Conservation (phyloP, 2,329 filamentous ascomycete species). For the Simplicillium sp. region DNA sequence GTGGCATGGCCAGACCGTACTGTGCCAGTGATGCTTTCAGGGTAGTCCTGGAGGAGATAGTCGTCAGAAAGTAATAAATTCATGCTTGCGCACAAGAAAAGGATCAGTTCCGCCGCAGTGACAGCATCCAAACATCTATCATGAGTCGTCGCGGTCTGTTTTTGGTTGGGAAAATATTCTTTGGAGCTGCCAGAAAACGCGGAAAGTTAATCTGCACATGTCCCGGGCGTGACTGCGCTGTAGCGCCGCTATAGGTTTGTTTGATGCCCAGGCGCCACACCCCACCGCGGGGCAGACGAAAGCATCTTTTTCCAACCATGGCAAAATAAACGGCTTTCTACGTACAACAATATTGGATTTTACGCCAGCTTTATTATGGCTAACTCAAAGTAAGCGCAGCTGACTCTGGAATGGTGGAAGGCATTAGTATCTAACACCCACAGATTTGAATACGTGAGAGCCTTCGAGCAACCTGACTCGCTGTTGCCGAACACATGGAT, state of each 20-base stretch:
- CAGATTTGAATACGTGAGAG: slow-evolving; percentile 89
- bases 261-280: not conserved
- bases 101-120: not conserved
- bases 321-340: not conserved
- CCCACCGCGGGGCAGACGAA: not conserved
- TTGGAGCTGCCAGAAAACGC: no score
- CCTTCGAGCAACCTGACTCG: slow-evolving; percentile 73
- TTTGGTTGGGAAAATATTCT: no score
- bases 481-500: slow-evolving; percentile 92
- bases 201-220: not conserved
- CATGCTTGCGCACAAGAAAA: slow-evolving; percentile 26
- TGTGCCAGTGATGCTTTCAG: slow-evolving; percentile 79
- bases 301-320: slow-evolving; percentile 3
- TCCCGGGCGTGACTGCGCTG: not conserved
- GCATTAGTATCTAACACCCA: slow-evolving; percentile 9
- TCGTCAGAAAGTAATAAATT: slow-evolving; percentile 53
- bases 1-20: slow-evolving; percentile 64
- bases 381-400: slow-evolving; percentile 46
- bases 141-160: no score
- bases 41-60: slow-evolving; percentile 69
- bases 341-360: no score
- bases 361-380: slow-evolving; percentile 28
- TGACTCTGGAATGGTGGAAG: slow-evolving; percentile 4
- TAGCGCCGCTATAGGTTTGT: not conserved
- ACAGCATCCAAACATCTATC: no score